These are phyloP conservation scores for Vicia sativa DNA, from an alignment of 306 rosid species.

Conservation along the genomic window DNA sequence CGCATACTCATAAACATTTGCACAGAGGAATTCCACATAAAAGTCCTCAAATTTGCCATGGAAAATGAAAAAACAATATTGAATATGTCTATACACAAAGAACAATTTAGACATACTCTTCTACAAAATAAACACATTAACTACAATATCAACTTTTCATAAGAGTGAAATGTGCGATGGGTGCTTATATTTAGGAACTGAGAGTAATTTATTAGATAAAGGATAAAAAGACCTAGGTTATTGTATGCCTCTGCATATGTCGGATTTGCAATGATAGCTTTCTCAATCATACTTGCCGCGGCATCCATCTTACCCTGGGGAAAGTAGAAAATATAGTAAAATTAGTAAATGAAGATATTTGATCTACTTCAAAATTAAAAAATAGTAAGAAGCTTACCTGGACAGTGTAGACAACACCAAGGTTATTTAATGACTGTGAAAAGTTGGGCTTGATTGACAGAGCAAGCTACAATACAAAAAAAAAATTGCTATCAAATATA, in stretches of 20 bases:
- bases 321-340: constrained; percentile 34
- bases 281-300: constrained; percentile 98
- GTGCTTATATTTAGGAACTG: too few species aligned
- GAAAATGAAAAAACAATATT: too few species aligned
- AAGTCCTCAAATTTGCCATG: too few species aligned
- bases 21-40: too few species aligned
- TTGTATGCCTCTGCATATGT: constrained; percentile 98
- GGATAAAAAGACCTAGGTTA: constrained; percentile 71
- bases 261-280: constrained; percentile 95
- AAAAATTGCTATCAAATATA: constrained; percentile 16
- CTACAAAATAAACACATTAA: too few species aligned
- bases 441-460: constrained; percentile 91
- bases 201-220: constrained; percentile 3
- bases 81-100: too few species aligned
- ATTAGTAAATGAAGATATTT: constrained; percentile 34
- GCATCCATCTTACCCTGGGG: constrained; percentile 98
- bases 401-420: constrained; percentile 98
- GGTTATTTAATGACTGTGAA: constrained; percentile 97
- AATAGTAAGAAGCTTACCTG: constrained; percentile 59
- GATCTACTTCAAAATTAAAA: constrained; percentile 36
- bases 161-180: too few species aligned
- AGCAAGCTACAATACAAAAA: constrained; percentile 68
- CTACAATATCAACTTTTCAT: too few species aligned
- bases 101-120: too few species aligned
- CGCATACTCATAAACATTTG: too few species aligned